Conservation (phyloP, 148 eudicot species). For the Pharnaceum exiguum region DNA sequence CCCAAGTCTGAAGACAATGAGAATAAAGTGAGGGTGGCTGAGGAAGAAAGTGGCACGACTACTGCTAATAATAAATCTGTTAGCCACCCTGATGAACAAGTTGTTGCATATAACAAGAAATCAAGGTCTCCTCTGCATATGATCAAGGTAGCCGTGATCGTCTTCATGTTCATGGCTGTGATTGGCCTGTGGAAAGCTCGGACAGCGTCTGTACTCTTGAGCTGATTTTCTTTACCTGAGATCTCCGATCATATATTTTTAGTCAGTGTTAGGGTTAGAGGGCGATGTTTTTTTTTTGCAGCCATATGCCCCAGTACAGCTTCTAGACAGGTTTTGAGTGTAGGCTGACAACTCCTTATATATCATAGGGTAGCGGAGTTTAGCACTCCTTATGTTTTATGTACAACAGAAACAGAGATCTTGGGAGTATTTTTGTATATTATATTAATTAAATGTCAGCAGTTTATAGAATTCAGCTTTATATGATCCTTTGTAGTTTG, state of each 20-base stretch:
- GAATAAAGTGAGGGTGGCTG: not conserved
- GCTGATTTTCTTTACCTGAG: conserved; percentile 18
- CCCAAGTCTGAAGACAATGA: not conserved
- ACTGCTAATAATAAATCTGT: not conserved
- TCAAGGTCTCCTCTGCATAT: conserved; percentile 15
- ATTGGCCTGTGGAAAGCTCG: conserved; percentile 35
- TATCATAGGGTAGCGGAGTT: conserved; percentile 9
- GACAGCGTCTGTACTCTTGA: not conserved
- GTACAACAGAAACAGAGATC: not conserved
- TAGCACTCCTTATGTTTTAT: conserved; percentile 1
- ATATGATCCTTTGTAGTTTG: not conserved
- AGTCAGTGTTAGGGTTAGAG: conserved; percentile 9
- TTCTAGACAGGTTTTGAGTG: conserved; percentile 18
- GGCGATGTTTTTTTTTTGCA: not conserved
- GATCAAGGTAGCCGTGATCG: conserved; percentile 32
- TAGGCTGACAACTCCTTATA: conserved; percentile 9
- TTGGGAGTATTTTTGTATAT: not conserved
- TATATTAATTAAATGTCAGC: conserved; percentile 10
- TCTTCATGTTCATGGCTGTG: conserved; percentile 34
- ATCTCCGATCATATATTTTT: not conserved
- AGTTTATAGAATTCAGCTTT: conserved; percentile 7
- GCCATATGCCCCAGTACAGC: conserved; percentile 9
- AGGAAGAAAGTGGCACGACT: conserved; percentile 10
- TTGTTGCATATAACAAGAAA: not conserved
- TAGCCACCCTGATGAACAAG: not conserved